Evolutionary conservation across 192 early-diverging fungal genomes (phyloP).

Genomic region (Backusella psychrophila): DNA sequence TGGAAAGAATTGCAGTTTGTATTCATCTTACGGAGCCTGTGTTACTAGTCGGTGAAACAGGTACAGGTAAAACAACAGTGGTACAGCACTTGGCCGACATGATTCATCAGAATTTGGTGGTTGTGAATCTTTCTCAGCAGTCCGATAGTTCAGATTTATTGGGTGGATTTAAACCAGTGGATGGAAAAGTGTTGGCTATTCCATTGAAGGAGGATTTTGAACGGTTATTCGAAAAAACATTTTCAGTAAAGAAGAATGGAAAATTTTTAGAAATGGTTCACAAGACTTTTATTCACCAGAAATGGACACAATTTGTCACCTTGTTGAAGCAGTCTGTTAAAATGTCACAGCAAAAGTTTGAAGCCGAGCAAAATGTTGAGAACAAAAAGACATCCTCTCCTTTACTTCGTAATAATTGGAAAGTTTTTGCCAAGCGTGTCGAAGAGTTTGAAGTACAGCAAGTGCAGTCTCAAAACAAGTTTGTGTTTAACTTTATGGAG

Average conservation of each 20-base stretch:
- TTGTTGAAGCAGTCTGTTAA: conserved; percentile 75
- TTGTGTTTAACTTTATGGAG: conserved; percentile 94
- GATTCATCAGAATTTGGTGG: conserved; percentile 69
- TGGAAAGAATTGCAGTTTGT: conserved; percentile 86
- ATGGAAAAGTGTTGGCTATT: conserved; percentile 74
- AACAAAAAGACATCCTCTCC: conserved; percentile 36
- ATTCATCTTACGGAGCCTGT: conserved; percentile 82
- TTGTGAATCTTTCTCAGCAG: conserved; percentile 98
- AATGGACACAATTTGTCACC: conserved; percentile 81
- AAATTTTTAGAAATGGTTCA: conserved; percentile 82
- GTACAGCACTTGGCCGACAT: conserved; percentile 89
- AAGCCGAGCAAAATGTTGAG: conserved; percentile 39
- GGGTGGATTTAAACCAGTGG: conserved; percentile 97
- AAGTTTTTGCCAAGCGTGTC: conserved; percentile 60
- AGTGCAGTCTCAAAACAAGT: conserved; percentile 63
- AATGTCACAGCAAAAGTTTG: conserved; percentile 69
- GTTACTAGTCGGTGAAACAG: conserved; percentile 94
- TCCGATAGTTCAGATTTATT: conserved; percentile 91
- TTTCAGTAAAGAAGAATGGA: conserved; percentile 83
- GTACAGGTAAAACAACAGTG: conserved; percentile 96
- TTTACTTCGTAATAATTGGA: conserved; percentile 68
- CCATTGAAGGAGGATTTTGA: conserved; percentile 86
- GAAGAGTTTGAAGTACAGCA: conserved; percentile 75
- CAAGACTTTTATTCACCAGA: conserved; percentile 65
- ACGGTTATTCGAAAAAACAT: conserved; percentile 78